Conservation (phyloP, 345 rosid species). For the Gossypium bickii region DNA sequence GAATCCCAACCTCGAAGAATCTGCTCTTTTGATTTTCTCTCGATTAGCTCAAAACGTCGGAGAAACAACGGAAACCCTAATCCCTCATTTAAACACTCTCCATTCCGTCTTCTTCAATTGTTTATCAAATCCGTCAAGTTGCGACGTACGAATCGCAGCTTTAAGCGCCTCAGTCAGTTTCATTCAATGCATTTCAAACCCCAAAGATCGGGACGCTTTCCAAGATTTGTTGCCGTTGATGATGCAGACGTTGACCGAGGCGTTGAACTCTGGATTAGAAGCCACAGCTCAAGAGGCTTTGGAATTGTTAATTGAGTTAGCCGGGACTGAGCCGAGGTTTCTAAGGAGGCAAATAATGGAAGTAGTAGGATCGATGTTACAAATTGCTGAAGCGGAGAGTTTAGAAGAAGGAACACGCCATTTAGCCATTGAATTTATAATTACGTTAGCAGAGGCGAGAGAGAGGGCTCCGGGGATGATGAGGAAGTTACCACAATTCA, state of each 20-base stretch:
- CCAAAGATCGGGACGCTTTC: constrained; percentile 48
- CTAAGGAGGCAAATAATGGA: constrained; percentile 53
- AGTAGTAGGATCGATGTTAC: constrained; percentile 63
- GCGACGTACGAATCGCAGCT: constrained; percentile 52
- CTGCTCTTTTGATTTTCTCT: constrained; percentile 53
- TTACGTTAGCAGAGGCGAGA: constrained; percentile 62
- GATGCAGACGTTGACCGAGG: constrained; percentile 64
- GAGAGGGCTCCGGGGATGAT: constrained; percentile 79
- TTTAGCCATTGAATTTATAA: constrained; percentile 57
- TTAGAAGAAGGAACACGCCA: constrained; percentile 68
- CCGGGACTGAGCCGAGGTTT: constrained; percentile 63
- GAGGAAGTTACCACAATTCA: constrained; percentile 68
- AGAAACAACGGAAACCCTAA: constrained; percentile 30
- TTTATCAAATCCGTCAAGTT: constrained; percentile 30
- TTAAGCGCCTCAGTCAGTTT: constrained; percentile 50
- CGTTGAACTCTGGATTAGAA: constrained; percentile 49
- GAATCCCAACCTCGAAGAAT: constrained; percentile 44
- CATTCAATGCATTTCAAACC: constrained; percentile 45
- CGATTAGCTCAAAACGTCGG: constrained; percentile 59
- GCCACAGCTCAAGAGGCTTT: constrained; percentile 68
- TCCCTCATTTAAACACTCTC: constrained; percentile 38
- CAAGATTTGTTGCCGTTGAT: constrained; percentile 61
- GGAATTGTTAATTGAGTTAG: constrained; percentile 60
- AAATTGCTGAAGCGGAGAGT: constrained; percentile 62
- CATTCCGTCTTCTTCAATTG: constrained; percentile 50